Percentiles rank a stretch among this genome's conserved stretches.
phyloP scores from a whole-genome alignment of 1,139 yeast genomes.

The Nadsonia commutata region DNA sequence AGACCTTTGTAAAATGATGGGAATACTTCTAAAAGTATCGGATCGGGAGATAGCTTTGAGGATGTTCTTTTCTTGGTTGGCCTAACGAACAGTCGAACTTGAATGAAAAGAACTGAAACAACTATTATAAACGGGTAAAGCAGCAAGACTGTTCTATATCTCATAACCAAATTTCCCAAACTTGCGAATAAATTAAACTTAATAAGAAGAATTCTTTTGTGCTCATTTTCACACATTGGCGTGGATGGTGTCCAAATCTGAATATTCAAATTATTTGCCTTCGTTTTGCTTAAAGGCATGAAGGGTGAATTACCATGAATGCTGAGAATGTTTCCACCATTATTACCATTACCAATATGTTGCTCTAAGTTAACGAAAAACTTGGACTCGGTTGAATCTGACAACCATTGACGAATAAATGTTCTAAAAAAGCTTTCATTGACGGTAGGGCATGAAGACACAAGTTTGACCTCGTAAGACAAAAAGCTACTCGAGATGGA shows the following conservation, averaged over 20 bases:
- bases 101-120: constrained; percentile 13
- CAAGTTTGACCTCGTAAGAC: background rate
- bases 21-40: constrained; percentile 17
- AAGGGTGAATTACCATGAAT: constrained; percentile 69
- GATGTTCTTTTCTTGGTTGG: constrained; percentile 16
- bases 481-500: constrained; percentile 9
- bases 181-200: constrained; percentile 19
- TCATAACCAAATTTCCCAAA: constrained; percentile 21
- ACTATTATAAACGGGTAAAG: constrained; percentile 21
- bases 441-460: background rate
- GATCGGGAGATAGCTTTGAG: background rate
- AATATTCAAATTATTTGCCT: constrained; percentile 18
- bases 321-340: constrained; percentile 24
- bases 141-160: constrained; percentile 22
- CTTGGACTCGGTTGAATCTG: constrained; percentile 7
- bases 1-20: constrained; percentile 41
- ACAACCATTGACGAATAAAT: constrained; percentile 31
- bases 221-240: constrained; percentile 9
- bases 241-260: constrained; percentile 20
- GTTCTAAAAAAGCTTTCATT: constrained; percentile 35
- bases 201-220: constrained; percentile 13
- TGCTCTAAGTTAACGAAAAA: background rate
- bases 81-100: constrained; percentile 14
- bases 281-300: constrained; percentile 36
- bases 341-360: background rate